Evolutionary conservation across 2,329 filamentous ascomycete species (phyloP), one percentile per base, ranked within the genome.

Genomic region (Cladorrhinum sp.): DNA sequence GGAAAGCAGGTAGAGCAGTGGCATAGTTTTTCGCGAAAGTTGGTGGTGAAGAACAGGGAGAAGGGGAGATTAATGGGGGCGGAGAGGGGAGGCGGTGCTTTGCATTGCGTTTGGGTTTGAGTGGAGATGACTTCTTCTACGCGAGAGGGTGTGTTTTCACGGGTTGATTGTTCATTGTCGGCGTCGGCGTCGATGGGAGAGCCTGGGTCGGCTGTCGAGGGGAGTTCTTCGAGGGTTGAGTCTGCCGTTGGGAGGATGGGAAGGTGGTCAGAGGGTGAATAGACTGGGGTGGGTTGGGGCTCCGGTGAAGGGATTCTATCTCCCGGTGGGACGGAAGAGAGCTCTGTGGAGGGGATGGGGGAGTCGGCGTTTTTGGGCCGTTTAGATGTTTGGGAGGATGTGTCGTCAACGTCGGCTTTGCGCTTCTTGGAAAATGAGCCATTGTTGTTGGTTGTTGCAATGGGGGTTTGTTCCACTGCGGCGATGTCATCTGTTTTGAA

Each of bases 1-100:
- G 86, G 86, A 75, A 91, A 96, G 78, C 93, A 97, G n/a, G 81
- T 76, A 16, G 84, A 73, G 75, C 95, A 99, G 70, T 82, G 91
- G 78, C 95, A 99, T 68, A 99, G 79, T 62, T 88, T 80, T 46
- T 89, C 82, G 67, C 94, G 90, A 79, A 98, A 98, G 69, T 86
- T 80, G 57, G 88, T 81, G 61, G 85, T 86, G 70, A 96, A 82
- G 76, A 98, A 97, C 28, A 99, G 82, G 1, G 92, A 96, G 73
- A 97, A 89, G 20, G 78, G 78, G 0, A 80, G 83, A 0, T 74
- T 65, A 0, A 87, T 84, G 0, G 83, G 16, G 10, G 16, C 68
- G 0, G 76, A 69, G 0, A 87, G 84, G 0, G 96, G 80, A 9
- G 78, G 76, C 2, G 77, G 73, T 55, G 88, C 79, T 72, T 88